Percentiles rank a stretch among this genome's conserved stretches.
phyloP scores from a whole-genome alignment of 176 grass and related monocot genomes.

The Lolium rigidum region DNA sequence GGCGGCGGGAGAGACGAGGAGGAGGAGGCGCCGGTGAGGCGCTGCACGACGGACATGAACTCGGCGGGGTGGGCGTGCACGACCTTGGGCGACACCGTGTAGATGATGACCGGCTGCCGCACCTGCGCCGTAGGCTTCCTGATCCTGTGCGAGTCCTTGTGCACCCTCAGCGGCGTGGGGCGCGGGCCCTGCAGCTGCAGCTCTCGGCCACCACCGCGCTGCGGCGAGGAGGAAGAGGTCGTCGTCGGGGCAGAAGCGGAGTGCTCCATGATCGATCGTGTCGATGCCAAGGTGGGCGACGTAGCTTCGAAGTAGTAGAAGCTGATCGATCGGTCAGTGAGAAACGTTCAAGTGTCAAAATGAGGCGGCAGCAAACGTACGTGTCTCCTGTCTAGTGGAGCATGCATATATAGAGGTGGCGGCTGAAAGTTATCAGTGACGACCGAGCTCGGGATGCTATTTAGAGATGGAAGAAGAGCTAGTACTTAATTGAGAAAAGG shows the following conservation, averaged over 20 bases:
- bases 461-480: not conserved
- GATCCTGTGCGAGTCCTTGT: slow-evolving; percentile 53
- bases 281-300: too few relatives aligned
- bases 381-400: not conserved
- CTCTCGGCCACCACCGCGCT: slow-evolving; percentile 5
- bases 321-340: not conserved
- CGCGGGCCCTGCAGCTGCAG: slow-evolving; percentile 64
- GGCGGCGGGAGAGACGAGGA: not conserved
- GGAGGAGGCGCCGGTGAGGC: slow-evolving; percentile 56
- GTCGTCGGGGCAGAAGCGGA: not conserved
- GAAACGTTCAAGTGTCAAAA: slow-evolving; percentile 21
- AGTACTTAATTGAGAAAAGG: not conserved
- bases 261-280: slow-evolving; percentile 25
- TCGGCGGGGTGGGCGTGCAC: slow-evolving; percentile 54
- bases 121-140: slow-evolving; percentile 46
- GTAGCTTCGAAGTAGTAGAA: not conserved
- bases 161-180: slow-evolving; percentile 55
- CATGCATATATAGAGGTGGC: slow-evolving; percentile 28
- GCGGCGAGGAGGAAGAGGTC: slow-evolving; percentile 1
- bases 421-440: not conserved
- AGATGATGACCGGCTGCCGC: slow-evolving; percentile 66
- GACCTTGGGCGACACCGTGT: slow-evolving; percentile 66
- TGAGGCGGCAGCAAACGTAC: not conserved
- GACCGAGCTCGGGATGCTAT: not conserved
- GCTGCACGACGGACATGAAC: slow-evolving; percentile 81